phyloP scores from a whole-genome alignment of 768 basidiomycete species.

The Boletus sp. region DNA sequence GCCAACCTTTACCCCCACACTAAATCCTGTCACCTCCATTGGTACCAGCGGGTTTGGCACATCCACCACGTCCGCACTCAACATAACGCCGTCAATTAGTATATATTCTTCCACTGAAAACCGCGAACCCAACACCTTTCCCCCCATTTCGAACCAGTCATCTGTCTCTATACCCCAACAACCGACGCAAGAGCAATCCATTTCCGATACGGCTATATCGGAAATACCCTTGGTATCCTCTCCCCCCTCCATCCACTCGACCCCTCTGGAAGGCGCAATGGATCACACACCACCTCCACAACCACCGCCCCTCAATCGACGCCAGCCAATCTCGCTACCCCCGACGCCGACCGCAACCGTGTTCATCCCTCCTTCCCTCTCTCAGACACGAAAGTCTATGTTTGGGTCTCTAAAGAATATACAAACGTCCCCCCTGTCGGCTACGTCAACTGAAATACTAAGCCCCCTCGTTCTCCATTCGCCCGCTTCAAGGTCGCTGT shows the following conservation, averaged over 20 bases:
- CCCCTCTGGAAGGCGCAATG: conserved; percentile 1
- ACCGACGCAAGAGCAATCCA: neutral
- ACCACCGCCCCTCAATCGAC: conserved; percentile 30
- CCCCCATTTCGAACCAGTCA: neutral
- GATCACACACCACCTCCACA: conserved; percentile 13
- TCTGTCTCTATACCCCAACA: neutral
- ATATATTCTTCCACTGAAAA: neutral
- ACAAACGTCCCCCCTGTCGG: conserved; percentile 23
- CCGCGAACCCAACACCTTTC: neutral
- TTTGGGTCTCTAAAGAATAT: conserved; percentile 22
- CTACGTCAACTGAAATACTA: conserved; percentile 26
- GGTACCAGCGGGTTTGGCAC: neutral
- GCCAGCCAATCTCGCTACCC: conserved; percentile 32
- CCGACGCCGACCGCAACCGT: conserved; percentile 28
- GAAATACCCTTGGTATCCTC: conserved; percentile 14
- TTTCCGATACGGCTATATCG: neutral
- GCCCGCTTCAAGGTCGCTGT: conserved; percentile 17
- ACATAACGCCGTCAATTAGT: neutral
- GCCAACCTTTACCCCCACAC: conserved; percentile 12
- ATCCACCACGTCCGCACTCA: neutral
- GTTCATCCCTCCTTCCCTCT: conserved; percentile 13
- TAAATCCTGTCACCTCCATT: neutral
- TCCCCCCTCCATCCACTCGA: conserved; percentile 10
- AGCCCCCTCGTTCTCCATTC: conserved; percentile 31
- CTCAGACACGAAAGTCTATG: conserved; percentile 18